These are phyloP conservation scores for Dimargaris xerosporica DNA, from an alignment of 192 early-diverging fungal species.

Conservation along the genomic window DNA sequence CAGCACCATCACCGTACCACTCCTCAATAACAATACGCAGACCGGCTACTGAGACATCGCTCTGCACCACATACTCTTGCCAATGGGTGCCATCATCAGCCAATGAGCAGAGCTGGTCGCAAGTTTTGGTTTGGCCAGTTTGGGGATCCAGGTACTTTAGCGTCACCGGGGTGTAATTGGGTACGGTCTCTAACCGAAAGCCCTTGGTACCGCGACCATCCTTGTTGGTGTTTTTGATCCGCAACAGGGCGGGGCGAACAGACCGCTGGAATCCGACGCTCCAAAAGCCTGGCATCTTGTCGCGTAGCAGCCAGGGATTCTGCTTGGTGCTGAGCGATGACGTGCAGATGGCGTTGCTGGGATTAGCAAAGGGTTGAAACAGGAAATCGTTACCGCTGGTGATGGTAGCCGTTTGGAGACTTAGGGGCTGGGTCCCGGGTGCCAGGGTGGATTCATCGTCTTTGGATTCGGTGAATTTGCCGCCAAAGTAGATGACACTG, in stretches of 20 bases:
- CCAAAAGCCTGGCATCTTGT: slow-evolving; percentile 53
- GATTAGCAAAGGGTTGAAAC: slow-evolving; percentile 21
- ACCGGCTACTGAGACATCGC: slow-evolving; percentile 29
- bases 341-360: slow-evolving; percentile 33
- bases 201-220: slow-evolving; percentile 43
- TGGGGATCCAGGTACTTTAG: slow-evolving; percentile 47
- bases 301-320: slow-evolving; percentile 52
- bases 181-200: slow-evolving; percentile 45
- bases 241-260: slow-evolving; percentile 44
- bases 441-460: slow-evolving; percentile 40
- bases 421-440: slow-evolving; percentile 30
- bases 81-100: slow-evolving; percentile 18
- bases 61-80: slow-evolving; percentile 31
- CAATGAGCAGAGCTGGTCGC: slow-evolving; percentile 26
- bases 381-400: slow-evolving; percentile 35
- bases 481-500: slow-evolving; percentile 45
- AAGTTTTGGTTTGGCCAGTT: slow-evolving; percentile 21
- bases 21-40: slow-evolving; percentile 40
- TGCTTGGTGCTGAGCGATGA: slow-evolving; percentile 15
- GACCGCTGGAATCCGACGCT: slow-evolving; percentile 35
- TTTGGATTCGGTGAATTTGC: slow-evolving; percentile 44
- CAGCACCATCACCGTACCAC: slow-evolving; percentile 36
- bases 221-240: slow-evolving; percentile 42
- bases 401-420: slow-evolving; percentile 26
- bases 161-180: slow-evolving; percentile 34